Evolutionary conservation across 495 filamentous ascomycete species (phyloP), one percentile per base, ranked within the genome.

Genomic region (Neurospora discreta): DNA sequence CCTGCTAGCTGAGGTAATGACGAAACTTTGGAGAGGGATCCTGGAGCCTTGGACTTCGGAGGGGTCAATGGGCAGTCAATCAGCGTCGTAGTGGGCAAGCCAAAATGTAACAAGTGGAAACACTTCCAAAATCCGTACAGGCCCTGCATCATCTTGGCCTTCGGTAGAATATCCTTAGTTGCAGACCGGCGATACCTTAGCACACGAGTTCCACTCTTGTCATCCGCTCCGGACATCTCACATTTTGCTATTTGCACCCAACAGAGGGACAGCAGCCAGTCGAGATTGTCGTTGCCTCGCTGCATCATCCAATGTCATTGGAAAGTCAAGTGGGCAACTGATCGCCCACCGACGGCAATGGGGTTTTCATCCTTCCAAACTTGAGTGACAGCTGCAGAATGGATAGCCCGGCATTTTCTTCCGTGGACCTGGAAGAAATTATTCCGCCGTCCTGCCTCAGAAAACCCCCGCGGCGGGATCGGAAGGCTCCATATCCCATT

Each of bases 1-100:
- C 68, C 69, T 69, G 68, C 74, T 40, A 73, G 39, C 72, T 72
- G 73, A 60, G 52, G 52, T 60, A 73, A 76, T 79, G 78, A 79
- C 77, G 78, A 80, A 79, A 80, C 75, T 77, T 78, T 79, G 73
- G 71, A 74, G 72, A 74, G 68, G 71, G 46, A n/a, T 68, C 46
- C 72, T 71, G 52, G 68, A 71, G 71, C 69, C 70, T 69, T 74
- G 69, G 73, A 73, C 65, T 71, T 75, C 77, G 75, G 75, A 78
- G 77, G 78, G 76, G 74, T 71, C 60, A 69, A 73, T 72, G 40
- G 72, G 60, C 68, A 71, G 69, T 43, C 52, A 60, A 60, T 60
- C 52, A 60, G 52, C 52, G 52, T 60, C 26, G 52, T 33, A 60
- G 52, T 15, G 52, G 69, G 23, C 65, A 75, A 71, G 68, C 71